Conservation (phyloP, 805 yeast genomes). For the Suhomyces pyralidae region DNA sequence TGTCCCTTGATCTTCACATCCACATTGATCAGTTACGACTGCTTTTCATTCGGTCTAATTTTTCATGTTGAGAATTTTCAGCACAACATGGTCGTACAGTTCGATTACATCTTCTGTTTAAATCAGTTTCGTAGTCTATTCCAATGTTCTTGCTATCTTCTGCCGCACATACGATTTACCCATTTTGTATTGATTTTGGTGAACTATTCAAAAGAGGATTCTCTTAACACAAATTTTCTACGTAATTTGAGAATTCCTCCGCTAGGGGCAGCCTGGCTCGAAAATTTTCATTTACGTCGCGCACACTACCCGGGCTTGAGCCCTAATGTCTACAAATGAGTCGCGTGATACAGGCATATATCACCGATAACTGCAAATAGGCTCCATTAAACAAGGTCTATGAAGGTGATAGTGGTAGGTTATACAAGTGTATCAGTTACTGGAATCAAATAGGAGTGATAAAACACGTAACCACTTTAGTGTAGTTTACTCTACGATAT, state of each 20-base stretch:
- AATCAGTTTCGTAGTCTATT: not conserved
- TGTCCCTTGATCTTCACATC: not conserved
- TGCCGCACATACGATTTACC: constrained; percentile 36
- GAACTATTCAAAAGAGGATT: constrained; percentile 10
- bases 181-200: constrained; percentile 24
- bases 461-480: too few species aligned
- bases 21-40: not conserved
- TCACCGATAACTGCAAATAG: not conserved
- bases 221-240: constrained; percentile 3
- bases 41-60: not conserved
- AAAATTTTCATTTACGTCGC: constrained; percentile 8
- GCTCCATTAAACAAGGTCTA: not conserved
- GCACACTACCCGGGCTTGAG: constrained; percentile 3
- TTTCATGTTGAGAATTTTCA: not conserved
- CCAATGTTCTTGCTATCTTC: not conserved
- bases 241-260: not conserved
- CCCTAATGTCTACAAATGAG: not conserved
- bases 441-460: too few species aligned
- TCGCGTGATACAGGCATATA: not conserved
- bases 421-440: not conserved
- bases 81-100: not conserved
- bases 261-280: constrained; percentile 1
- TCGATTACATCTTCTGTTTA: not conserved
- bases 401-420: not conserved
- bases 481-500: not conserved